Conservation (phyloP, 768 basidiomycete species). For the Mycena epipterygia region DNA sequence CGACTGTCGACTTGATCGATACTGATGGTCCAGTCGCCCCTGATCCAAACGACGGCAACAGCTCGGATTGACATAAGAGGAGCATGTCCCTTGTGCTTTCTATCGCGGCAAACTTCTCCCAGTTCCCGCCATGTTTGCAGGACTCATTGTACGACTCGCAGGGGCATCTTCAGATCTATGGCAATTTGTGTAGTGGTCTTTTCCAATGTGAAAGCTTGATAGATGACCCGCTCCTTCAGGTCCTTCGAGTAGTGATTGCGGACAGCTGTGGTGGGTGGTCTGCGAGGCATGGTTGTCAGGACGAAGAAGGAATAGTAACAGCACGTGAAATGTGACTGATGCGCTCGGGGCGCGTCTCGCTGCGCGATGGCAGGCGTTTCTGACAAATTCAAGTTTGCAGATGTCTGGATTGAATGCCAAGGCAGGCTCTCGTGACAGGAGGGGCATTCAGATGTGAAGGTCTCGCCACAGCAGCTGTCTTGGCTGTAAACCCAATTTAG, state of each 20-base stretch:
- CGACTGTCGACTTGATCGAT: too few relatives aligned
- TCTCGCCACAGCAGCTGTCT: too few relatives aligned
- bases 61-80: background rate
- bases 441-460: too few relatives aligned
- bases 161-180: constrained; percentile 22
- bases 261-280: background rate
- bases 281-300: constrained; percentile 8
- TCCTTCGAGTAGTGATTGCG: constrained; percentile 36
- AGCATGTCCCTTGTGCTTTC: background rate
- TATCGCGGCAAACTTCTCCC: constrained; percentile 24
- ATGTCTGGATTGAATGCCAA: too few relatives aligned
- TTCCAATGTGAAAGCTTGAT: constrained; percentile 23
- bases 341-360: background rate
- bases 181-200: constrained; percentile 15
- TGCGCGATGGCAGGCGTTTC: background rate
- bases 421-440: too few relatives aligned
- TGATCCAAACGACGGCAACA: too few relatives aligned
- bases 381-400: too few relatives aligned
- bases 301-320: background rate
- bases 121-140: constrained; percentile 18
- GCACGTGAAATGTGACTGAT: constrained; percentile 1
- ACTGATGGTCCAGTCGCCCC: too few relatives aligned
- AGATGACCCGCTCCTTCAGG: constrained; percentile 25
- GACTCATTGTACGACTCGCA: constrained; percentile 28
- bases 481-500: too few relatives aligned